Evolutionary conservation across 192 early-diverging fungal genomes (phyloP), one percentile per base, ranked within the genome.

Genomic region (Podila horticola): DNA sequence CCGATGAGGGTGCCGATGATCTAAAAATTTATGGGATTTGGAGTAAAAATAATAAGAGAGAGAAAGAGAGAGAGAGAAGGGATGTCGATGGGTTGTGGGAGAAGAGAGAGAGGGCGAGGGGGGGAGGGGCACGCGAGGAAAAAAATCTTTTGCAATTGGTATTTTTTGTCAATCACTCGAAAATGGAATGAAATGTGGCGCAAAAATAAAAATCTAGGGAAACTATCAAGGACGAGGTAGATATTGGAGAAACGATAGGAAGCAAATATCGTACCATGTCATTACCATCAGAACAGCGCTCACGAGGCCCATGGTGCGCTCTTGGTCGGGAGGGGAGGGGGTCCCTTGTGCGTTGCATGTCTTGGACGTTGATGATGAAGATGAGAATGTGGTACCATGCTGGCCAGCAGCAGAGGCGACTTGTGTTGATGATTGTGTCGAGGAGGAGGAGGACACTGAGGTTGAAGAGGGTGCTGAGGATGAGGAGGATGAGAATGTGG

Each of bases 1-100:
- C 91, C 91, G 33, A 84, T 77, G 0, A 84, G 59, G 3, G 75
- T 76, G 19, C 83, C 83, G n/a, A 84, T 63, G 59, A 84, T 87
- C 86, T 81, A 61, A 17, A 38, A n/a, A n/a, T n/a, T n/a, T n/a
- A n/a, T n/a, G n/a, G n/a, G n/a, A n/a, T n/a, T n/a, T n/a, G 26
- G 28, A 10, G 26, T 41, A 2, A 6, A 29, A 52, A 55, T 30
- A 58, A 52, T 12, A 33, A 58, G 26, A 6, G 19, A 30, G 5
- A 58, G n/a, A 28, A 50, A 28, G 26, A 5, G 30, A 29, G n/a
- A 10, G 3, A 20, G 49, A 50, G 49, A 50, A 50, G 10, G 49
- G 49, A 19, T n/a, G n/a, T n/a, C n/a, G n/a, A n/a, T n/a, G n/a
- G n/a, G n/a, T n/a, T n/a, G n/a, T n/a, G n/a, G n/a, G n/a, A n/a